Base-by-base conservation (phyloP, 169 alveolate genomes). In the Besnoitia besnoiti region DNA sequence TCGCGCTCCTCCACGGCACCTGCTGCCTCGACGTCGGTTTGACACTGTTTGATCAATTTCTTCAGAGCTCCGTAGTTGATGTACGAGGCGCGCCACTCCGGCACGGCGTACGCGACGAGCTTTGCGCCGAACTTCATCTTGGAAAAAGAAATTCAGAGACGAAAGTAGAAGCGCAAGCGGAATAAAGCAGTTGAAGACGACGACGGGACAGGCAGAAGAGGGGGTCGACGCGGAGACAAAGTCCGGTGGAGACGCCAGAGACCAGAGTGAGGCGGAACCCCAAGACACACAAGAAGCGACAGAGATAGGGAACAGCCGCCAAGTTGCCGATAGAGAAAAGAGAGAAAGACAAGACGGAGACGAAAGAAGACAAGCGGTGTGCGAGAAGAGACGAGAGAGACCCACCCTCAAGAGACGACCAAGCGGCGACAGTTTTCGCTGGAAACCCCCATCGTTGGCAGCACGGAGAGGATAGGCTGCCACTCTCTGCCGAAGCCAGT, bases 111-210 rank as follows among this genome's bases (percentile, higher is more conserved):
- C 67, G 85, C 90, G 51, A 47, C 82, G 44, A 91, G 79, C 67
- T 91, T 91, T 55, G 91, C 85, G 2, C 92, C 94, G 62, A 91
- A 91, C 87, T 91, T 91, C 94, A 91, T 91, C 42, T 30, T 73
- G 21, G 59, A 39, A 24, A 12, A 39, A 14, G 59, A 7, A 49
- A 16, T 49, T 16, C 59, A 49, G n/a, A n/a, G n/a, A n/a, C n/a
- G n/a, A n/a, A n/a, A n/a, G n/a, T n/a, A n/a, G n/a, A n/a, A n/a
- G n/a, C n/a, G n/a, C n/a, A n/a, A 7, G 59, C 24, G 59, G 59
- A 49, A 7, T 7, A 49, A 16, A 49, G 16, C 7, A 7, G 59
- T 49, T 16, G 59, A 49, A 7, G 59, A 16, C 59, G 16, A 49
- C 59, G 7, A 16, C 59, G 59, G 59, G 16, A 16, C 59, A 49